Percentiles rank a stretch among this genome's conserved stretches.
These are phyloP conservation scores for Tetrahymena thermophila DNA, from an alignment of 73 alveolate species.

Conservation along the genomic window DNA sequence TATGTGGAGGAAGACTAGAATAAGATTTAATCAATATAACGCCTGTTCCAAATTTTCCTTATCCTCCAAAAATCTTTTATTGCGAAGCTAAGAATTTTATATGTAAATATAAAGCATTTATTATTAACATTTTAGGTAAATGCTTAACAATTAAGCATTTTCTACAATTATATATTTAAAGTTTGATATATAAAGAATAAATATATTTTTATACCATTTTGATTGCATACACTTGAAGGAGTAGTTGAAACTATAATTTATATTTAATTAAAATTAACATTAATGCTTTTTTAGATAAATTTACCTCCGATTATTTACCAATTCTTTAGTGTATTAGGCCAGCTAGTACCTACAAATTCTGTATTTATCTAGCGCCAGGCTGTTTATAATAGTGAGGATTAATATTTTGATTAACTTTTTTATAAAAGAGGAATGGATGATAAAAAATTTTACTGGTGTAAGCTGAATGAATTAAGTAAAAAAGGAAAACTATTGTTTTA, in stretches of 20 bases:
- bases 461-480: background rate
- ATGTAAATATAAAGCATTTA: background rate
- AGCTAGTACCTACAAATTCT: background rate
- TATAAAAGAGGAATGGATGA: background rate
- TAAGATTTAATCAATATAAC: background rate
- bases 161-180: too few relatives aligned
- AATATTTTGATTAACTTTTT: too few relatives aligned
- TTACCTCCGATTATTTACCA: background rate
- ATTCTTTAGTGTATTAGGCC: background rate
- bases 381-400: background rate
- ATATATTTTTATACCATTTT: background rate
- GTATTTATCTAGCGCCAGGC: background rate
- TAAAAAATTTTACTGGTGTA: background rate
- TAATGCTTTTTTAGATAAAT: background rate
- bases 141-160: background rate
- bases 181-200: too few relatives aligned
- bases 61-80: background rate
- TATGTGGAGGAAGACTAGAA: background rate
- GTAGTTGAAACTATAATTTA: background rate
- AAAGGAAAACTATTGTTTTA: background rate
- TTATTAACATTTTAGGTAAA: background rate
- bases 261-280: background rate
- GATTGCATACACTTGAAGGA: background rate
- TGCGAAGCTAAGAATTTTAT: background rate
- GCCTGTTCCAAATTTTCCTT: background rate